Base-by-base conservation (phyloP, 306 rosid species). In the Macrotyloma uniflorum region DNA sequence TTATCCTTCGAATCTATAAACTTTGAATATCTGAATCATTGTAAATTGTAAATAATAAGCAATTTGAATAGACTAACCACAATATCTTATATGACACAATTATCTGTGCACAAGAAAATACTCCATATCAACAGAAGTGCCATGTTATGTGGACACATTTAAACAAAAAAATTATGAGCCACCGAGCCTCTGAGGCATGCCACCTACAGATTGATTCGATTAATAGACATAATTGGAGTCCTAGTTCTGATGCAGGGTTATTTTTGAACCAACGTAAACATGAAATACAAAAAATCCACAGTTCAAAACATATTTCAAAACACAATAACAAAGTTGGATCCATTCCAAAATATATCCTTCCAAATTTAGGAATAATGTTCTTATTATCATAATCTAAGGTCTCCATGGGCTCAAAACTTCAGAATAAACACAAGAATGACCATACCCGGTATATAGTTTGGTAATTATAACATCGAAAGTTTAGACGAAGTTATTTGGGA, bases 301-400 rank as follows among this genome's bases (percentile, higher is more conserved):
- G 28, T 47, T 67, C 66, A 68, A 79, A 50, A n/a, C 38, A 63
- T 7, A 23, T 14, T 36, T 57, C 45, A 28, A 40, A 35, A 83
- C 73, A 55, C 18, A n/a, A 58, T 55, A 19, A 28, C 4, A 65
- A 76, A 6, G 63, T 8, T 54, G 28, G 26, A 65, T 40, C 46
- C 55, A 15, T 20, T 38, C 49, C 53, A 45, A 68, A 61, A 64
- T 40, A 58, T 70, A 59, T 49, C 82, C 46, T 72, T 28, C 70
- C 65, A 70, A 47, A 59, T 66, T 63, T 61, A 32, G 70, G 46
- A 76, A 85, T 24, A 30, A 76, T 32, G 30, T 76, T 61, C 9
- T 89, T 91, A 88, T 91, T 88, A 80, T 80, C 80, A 81, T 19
- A 40, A 82, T 65, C 84, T 23, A 49, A 63, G 58, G 84, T 78